Conservation (phyloP, 2,329 filamentous ascomycete species). For the Tolypocladium ovalisporum region DNA sequence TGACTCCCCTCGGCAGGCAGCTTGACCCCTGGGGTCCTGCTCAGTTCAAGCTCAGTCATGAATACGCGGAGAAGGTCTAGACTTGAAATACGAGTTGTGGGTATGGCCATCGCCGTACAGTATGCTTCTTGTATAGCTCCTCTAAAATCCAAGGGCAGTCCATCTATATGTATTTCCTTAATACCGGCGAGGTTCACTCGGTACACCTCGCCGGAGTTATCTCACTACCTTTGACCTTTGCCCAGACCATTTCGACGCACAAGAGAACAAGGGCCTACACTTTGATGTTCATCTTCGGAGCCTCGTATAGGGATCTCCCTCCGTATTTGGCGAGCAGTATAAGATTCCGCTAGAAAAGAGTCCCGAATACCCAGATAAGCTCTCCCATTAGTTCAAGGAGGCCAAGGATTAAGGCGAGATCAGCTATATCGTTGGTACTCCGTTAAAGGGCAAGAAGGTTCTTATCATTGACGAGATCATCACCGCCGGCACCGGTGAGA, state of each 20-base stretch:
- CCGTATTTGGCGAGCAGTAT: slow-evolving; percentile 69
- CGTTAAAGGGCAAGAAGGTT: slow-evolving; percentile 72
- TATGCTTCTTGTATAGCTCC: neutral
- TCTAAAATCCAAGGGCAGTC: neutral
- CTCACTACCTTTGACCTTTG: slow-evolving; percentile 73
- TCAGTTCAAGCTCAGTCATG: slow-evolving; percentile 15
- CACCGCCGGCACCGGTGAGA: slow-evolving; percentile 86
- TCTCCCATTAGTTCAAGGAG: slow-evolving; percentile 90
- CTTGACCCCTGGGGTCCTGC: slow-evolving; percentile 12
- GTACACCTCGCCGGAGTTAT: slow-evolving; percentile 69
- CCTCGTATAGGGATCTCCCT: slow-evolving; percentile 95
- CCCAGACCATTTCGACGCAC: slow-evolving; percentile 47
- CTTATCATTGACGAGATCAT: slow-evolving; percentile 96
- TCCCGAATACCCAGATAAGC: slow-evolving; percentile 50
- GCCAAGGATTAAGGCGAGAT: slow-evolving; percentile 94
- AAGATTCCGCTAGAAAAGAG: slow-evolving; percentile 66
- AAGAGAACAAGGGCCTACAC: slow-evolving; percentile 30
- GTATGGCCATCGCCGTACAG: too few relatives aligned
- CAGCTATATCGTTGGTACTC: slow-evolving; percentile 80
- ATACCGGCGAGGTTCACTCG: slow-evolving; percentile 82
- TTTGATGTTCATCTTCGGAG: slow-evolving; percentile 87
- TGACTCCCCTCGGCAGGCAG: slow-evolving; percentile 23
- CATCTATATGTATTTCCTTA: slow-evolving; percentile 99
- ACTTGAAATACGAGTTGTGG: neutral
- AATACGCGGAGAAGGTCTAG: slow-evolving; percentile 8